Conservation (phyloP, 2,329 filamentous ascomycete species). For the Colletotrichum falcatum region DNA sequence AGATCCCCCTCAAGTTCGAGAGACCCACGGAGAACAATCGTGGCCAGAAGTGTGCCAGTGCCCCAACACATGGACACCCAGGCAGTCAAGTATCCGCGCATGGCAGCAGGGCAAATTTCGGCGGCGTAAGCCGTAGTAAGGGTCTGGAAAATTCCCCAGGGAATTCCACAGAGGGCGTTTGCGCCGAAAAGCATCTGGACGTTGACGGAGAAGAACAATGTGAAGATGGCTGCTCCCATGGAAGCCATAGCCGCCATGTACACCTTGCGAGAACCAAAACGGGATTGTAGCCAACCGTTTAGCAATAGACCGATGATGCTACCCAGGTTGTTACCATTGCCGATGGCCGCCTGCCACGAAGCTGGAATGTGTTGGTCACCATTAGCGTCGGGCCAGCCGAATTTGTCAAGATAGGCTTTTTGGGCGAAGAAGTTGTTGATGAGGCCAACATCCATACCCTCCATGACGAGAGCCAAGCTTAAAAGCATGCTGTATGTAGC, state of each 20-base stretch:
- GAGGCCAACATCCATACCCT: constrained; percentile 53
- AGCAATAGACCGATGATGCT: constrained; percentile 57
- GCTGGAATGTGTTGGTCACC: constrained; percentile 56
- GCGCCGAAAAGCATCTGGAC: constrained; percentile 50
- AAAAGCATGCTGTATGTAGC: constrained; percentile 47
- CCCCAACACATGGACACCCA: constrained; percentile 57
- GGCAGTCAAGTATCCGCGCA: constrained; percentile 55
- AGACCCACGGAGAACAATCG: constrained; percentile 50
- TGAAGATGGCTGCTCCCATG: constrained; percentile 53
- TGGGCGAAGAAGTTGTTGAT: constrained; percentile 55
- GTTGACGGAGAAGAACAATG: constrained; percentile 52
- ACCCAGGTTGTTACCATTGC: constrained; percentile 55
- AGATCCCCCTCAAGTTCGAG: constrained; percentile 40
- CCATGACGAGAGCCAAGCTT: constrained; percentile 49
- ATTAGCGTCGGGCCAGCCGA: constrained; percentile 50
- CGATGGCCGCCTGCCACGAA: constrained; percentile 58
- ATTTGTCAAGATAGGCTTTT: constrained; percentile 47
- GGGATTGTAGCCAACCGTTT: constrained; percentile 54
- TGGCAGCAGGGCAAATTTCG: constrained; percentile 51
- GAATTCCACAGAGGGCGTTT: constrained; percentile 45
- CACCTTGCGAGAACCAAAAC: constrained; percentile 51
- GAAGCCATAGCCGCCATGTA: constrained; percentile 52
- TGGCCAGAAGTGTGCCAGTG: constrained; percentile 52
- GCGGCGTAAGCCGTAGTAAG: constrained; percentile 55
- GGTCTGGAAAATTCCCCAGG: constrained; percentile 52